Evolutionary conservation across 2,329 filamentous ascomycete species (phyloP).

Genomic region (Ustilaginoidea virens): DNA sequence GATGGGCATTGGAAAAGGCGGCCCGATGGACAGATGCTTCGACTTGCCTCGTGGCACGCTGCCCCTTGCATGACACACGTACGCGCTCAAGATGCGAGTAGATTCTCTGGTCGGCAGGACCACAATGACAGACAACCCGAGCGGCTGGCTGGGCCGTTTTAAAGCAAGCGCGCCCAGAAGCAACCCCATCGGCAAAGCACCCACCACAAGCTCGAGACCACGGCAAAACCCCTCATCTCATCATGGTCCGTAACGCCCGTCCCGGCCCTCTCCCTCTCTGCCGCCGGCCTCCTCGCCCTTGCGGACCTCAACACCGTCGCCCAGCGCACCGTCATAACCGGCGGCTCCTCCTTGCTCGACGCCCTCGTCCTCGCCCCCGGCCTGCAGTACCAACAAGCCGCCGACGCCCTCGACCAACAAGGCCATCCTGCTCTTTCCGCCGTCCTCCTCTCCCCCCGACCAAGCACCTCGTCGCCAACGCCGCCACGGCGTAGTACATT

Average conservation of each 20-base stretch:
- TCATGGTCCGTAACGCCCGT: slow-evolving; percentile 30
- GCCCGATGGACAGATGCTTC: no score
- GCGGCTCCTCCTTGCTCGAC: slow-evolving; percentile 41
- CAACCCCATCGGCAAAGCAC: no score
- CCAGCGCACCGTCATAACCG: slow-evolving; percentile 37
- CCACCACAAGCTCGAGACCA: no score
- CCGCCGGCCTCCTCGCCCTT: slow-evolving; percentile 40
- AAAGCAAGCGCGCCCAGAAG: no score
- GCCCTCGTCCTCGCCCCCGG: slow-evolving; percentile 42
- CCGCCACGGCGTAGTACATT: slow-evolving; percentile 35
- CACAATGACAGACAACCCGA: no score
- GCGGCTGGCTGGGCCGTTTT: no score
- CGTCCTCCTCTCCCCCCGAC: not conserved
- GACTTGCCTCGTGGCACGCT: no score
- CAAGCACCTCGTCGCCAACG: slow-evolving; percentile 24
- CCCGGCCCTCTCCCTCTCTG: slow-evolving; percentile 28
- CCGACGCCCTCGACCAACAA: slow-evolving; percentile 31
- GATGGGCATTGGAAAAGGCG: no score
- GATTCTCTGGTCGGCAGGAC: no score
- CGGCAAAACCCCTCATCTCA: slow-evolving; percentile 15
- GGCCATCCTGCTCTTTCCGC: slow-evolving; percentile 18
- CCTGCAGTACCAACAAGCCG: slow-evolving; percentile 43
- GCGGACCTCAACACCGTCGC: slow-evolving; percentile 42
- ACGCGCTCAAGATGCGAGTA: no score
- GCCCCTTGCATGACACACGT: no score